A percentile compares a stretch with the other conserved stretches of the same genome.
phyloP scores from a whole-genome alignment of 768 basidiomycete genomes.

The Cantharellus anzutake region DNA sequence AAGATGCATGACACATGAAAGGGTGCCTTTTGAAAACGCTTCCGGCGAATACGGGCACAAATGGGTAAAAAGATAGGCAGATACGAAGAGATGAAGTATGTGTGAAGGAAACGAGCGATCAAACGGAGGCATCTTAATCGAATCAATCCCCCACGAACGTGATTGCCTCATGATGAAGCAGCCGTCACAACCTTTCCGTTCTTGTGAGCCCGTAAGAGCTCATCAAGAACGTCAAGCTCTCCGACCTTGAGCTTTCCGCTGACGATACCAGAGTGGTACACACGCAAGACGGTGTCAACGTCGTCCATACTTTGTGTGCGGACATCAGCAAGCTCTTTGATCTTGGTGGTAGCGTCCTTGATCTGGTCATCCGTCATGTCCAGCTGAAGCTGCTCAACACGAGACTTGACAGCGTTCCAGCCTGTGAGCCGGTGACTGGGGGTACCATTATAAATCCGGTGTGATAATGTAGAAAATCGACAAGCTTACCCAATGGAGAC shows the following conservation, averaged over 20 bases:
- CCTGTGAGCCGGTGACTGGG: constrained; percentile 80
- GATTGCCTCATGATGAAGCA: no score
- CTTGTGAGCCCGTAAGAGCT: constrained; percentile 55
- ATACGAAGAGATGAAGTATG: no score
- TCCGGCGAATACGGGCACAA: no score
- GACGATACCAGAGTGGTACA: constrained; percentile 89
- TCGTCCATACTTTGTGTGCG: constrained; percentile 99
- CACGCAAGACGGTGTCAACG: constrained; percentile 87
- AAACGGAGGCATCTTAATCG: no score
- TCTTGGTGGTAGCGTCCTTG: constrained; percentile 98
- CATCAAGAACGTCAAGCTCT: constrained; percentile 82
- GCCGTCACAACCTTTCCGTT: no score
- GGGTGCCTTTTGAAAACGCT: no score
- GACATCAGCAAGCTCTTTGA: constrained; percentile 98
- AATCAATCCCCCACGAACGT: no score
- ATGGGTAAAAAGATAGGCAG: no score
- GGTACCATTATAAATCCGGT: background rate
- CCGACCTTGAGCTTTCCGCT: constrained; percentile 84
- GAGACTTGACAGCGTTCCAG: constrained; percentile 99
- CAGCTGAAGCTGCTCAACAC: constrained; percentile 92
- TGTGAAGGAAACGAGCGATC: no score
- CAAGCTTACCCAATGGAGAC: constrained; percentile 74
- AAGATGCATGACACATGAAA: no score
- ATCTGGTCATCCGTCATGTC: constrained; percentile 78
- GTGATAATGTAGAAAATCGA: background rate